Percentiles rank a stretch among this genome's conserved stretches.
These are phyloP conservation scores for Colletotrichum sp. DNA, from an alignment of 2,329 filamentous ascomycete genomes.

Conservation along the genomic window DNA sequence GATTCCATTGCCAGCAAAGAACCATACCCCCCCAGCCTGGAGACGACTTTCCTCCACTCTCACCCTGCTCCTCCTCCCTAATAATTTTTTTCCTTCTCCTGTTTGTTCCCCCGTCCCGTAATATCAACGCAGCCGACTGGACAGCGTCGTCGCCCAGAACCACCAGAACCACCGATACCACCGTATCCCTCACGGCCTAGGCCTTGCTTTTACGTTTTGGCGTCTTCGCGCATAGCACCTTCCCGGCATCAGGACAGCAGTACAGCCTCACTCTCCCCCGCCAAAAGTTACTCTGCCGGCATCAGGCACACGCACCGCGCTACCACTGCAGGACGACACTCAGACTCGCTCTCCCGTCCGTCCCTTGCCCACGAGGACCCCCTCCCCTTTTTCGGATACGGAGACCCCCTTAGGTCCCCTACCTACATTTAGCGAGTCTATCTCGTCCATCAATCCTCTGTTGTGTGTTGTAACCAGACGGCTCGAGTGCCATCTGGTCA, in stretches of 20 bases:
- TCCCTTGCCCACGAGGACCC: slow-evolving; percentile 7
- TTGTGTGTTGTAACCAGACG: slow-evolving; percentile 19
- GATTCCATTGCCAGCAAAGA: not conserved
- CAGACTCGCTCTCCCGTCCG: not conserved
- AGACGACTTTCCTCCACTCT: slow-evolving; percentile 15
- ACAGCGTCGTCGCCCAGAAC: not conserved
- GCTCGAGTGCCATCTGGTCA: slow-evolving; percentile 24
- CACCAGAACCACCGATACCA: not conserved
- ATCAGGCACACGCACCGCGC: not conserved
- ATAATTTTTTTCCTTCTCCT: not conserved
- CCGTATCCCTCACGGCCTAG: not conserved
- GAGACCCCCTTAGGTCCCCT: slow-evolving; percentile 11
- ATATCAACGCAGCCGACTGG: slow-evolving; percentile 4
- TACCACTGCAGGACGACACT: not conserved
- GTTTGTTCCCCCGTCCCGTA: not conserved
- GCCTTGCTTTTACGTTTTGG: not conserved
- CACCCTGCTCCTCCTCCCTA: slow-evolving; percentile 7
- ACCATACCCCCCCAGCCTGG: not conserved
- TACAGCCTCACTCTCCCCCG: slow-evolving; percentile 11
- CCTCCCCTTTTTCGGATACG: slow-evolving; percentile 13
- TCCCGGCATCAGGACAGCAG: not conserved
- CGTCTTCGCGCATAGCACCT: not conserved
- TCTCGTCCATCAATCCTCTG: not conserved
- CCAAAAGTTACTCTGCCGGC: not conserved
- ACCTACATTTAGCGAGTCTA: slow-evolving; percentile 10